Conservation (phyloP, 352 stramenopile species). For the Thalassiosira livingstoniorum region DNA sequence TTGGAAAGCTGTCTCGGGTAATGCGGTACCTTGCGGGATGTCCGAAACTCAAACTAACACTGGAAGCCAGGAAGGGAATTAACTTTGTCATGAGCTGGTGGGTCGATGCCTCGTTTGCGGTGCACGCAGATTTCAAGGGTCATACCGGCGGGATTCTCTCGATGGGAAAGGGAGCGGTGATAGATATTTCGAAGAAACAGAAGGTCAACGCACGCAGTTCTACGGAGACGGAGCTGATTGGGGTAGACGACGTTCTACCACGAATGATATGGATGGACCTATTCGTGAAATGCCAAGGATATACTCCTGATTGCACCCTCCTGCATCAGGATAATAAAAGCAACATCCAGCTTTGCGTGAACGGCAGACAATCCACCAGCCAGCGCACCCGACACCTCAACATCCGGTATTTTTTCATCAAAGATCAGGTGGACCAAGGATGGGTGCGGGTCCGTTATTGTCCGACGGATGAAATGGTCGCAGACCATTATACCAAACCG, state of each 20-base stretch:
- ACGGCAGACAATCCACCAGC: constrained; percentile 44
- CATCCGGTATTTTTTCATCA: constrained; percentile 48
- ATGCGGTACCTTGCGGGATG: constrained; percentile 52
- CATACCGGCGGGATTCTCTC: constrained; percentile 62
- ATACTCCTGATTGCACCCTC: constrained; percentile 18
- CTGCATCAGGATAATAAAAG: constrained; percentile 65
- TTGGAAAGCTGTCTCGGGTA: constrained; percentile 12
- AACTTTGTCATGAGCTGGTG: constrained; percentile 29
- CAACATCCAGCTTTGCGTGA: constrained; percentile 47
- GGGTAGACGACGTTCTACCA: constrained; percentile 47
- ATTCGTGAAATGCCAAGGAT: constrained; percentile 62
- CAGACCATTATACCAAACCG: constrained; percentile 24
- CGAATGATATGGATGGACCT: constrained; percentile 57
- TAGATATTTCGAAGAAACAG: constrained; percentile 41
- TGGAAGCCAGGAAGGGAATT: constrained; percentile 4
- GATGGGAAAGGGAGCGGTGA: constrained; percentile 34
- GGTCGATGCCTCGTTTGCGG: constrained; percentile 58
- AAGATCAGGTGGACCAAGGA: constrained; percentile 15
- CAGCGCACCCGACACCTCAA: constrained; percentile 53
- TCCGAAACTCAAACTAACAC: constrained; percentile 19
- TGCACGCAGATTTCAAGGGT: constrained; percentile 61
- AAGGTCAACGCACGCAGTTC: constrained; percentile 56
- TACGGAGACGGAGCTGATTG: constrained; percentile 62
- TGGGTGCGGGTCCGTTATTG: constrained; percentile 11
- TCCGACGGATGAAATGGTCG: constrained; percentile 21